These are phyloP conservation scores for Narthecium ossifragum DNA, from an alignment of 106 monocot genomes.

Conservation along the genomic window DNA sequence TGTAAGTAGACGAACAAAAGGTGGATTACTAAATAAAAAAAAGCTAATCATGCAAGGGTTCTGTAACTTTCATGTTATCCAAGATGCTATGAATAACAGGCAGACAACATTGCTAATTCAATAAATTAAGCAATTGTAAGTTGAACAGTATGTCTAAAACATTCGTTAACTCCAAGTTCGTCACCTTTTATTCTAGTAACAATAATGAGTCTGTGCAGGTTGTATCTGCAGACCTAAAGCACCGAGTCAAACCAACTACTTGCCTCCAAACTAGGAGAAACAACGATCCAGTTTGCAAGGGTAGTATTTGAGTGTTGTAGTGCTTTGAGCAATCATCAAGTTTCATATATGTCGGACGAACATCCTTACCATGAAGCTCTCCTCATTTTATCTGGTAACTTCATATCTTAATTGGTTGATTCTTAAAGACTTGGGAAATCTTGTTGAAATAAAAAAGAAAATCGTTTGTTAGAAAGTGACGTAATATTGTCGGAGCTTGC, in stretches of 20 bases:
- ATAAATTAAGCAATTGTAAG: too few relatives aligned
- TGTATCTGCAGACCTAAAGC: constrained; percentile 41
- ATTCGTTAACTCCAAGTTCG: constrained; percentile 1
- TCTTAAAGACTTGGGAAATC: too few relatives aligned
- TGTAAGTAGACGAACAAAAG: too few relatives aligned
- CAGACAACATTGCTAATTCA: too few relatives aligned
- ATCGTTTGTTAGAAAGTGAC: too few relatives aligned
- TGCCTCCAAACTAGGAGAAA: constrained; percentile 36
- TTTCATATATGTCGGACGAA: constrained; percentile 23
- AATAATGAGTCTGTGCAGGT: constrained; percentile 74
- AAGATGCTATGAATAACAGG: too few relatives aligned
- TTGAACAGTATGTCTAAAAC: too few relatives aligned
- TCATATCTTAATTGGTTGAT: constrained; percentile 12
- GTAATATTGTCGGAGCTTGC: too few relatives aligned
- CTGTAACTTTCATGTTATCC: too few relatives aligned
- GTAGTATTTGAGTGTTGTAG: constrained; percentile 12
- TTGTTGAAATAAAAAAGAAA: too few relatives aligned
- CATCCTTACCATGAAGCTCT: constrained; percentile 27
- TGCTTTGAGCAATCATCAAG: constrained; percentile 27
- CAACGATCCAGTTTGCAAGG: constrained; percentile 30
- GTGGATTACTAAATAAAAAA: too few relatives aligned
- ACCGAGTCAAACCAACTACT: constrained; percentile 20
- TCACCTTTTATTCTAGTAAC: constrained; percentile 29
- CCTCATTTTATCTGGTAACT: constrained; percentile 33
- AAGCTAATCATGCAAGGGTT: too few relatives aligned